phyloP scores from a whole-genome alignment of 345 rosid species.

The Kernera saxatilis region DNA sequence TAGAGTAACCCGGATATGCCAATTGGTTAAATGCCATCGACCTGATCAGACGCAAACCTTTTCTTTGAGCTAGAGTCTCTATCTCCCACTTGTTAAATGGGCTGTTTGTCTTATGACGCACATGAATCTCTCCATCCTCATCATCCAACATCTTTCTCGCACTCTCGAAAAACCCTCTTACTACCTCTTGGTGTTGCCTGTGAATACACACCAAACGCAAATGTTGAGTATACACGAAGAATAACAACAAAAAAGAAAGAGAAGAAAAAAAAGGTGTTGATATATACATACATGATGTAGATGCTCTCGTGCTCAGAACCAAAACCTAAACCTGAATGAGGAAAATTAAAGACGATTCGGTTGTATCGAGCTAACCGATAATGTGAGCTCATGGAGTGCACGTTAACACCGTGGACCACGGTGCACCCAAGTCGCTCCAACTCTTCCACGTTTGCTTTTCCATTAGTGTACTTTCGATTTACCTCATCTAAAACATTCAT shows the following conservation, averaged over 20 bases:
- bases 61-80: not conserved
- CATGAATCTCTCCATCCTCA: not conserved
- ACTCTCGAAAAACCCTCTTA: not conserved
- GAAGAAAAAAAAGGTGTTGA: too few relatives aligned
- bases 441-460: not conserved
- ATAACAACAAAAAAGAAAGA: too few relatives aligned
- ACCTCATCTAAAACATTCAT: not conserved
- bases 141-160: not conserved
- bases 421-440: not conserved
- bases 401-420: not conserved
- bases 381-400: not conserved
- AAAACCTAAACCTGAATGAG: not conserved
- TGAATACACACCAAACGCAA: not conserved
- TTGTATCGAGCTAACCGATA: not conserved
- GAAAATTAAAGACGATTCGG: not conserved
- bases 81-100: not conserved
- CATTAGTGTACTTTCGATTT: not conserved
- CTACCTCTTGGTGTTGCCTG: not conserved
- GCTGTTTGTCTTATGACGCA: not conserved
- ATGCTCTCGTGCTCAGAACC: too few relatives aligned
- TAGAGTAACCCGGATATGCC: not conserved
- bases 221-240: too few relatives aligned
- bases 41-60: not conserved
- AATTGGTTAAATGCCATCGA: not conserved
- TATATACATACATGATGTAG: too few relatives aligned